Evolutionary conservation across 257 asterid species (phyloP), one percentile per base, ranked within the genome.

Genomic region (Solanum stenotomum): DNA sequence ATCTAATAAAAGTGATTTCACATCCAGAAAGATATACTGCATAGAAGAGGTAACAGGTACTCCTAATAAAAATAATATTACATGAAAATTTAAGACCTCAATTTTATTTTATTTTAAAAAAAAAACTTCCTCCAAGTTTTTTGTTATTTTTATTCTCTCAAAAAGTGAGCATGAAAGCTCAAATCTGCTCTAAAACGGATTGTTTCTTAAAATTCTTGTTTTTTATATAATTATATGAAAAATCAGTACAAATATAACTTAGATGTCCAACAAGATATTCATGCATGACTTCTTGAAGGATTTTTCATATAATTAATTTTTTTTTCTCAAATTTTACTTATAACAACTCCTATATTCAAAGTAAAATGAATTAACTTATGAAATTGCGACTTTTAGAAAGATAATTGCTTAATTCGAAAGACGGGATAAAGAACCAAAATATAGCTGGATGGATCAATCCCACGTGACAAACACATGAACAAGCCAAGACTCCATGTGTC

Each of bases 401-500:
- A 4, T 63, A 18, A 52, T 2, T 1, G 0, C n/a, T 65, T 65
- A 65, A 65, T 65, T 65, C 34, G 4, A 65, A 11, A 65, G 31
- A 23, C 15, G 7, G 0, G 3, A 63, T 15, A 49, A 49, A 49
- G 20, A 5, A 52, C 9, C 3, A 52, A 16, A 16, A 52, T 52
- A 16, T 52, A 52, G 25, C n/a, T 56, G 65, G 65, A 56, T 56
- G 65, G 49, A 34, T 20, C 25, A 44, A 0, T 8, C 10, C 59
- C 89, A 74, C 59, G 87, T 81, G 89, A 33, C 65, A 67, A 31
- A 44, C 87, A 29, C 56, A 23, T 59, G 87, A 67, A 3, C 56
- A 22, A 16, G 22, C 10, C 33, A 35, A 33, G 6, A 34, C 74
- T 33, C 86, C 91, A 87, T 88, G 87, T 90, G 93, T 88, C 87